These are phyloP conservation scores for Meripilus lineatus DNA, from an alignment of 1,284 basidiomycete genomes.

Conservation along the genomic window DNA sequence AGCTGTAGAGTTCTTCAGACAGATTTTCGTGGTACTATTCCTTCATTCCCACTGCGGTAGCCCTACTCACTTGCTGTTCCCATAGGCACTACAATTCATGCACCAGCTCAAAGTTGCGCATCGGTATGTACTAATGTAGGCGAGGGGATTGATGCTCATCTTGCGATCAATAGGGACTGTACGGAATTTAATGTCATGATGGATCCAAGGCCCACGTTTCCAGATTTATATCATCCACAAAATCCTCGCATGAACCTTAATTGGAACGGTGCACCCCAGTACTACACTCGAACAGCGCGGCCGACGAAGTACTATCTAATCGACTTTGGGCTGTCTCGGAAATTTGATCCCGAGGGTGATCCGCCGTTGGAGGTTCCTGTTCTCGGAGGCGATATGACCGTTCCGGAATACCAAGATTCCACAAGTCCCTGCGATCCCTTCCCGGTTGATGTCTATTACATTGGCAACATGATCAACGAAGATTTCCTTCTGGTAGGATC, in stretches of 20 bases:
- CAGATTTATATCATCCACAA: slow-evolving; percentile 24
- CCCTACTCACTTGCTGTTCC: too few species aligned
- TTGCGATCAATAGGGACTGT: slow-evolving; percentile 3
- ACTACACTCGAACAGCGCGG: slow-evolving; percentile 28
- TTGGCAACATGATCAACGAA: slow-evolving; percentile 29
- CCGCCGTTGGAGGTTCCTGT: slow-evolving; percentile 12
- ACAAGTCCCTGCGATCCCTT: slow-evolving; percentile 24
- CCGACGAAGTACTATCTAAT: too few species aligned
- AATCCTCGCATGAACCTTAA: slow-evolving; percentile 11
- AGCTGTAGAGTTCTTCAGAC: slow-evolving; percentile 15
- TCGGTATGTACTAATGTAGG: slow-evolving; percentile 8
- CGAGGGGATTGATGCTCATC: slow-evolving; percentile 14
- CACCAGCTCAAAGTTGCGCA: slow-evolving; percentile 23
- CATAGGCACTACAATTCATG: slow-evolving; percentile 32
- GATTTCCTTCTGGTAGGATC: too few species aligned
- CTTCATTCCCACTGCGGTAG: not conserved
- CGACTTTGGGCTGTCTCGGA: too few species aligned
- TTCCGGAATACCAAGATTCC: too few species aligned
- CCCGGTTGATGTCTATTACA: slow-evolving; percentile 23
- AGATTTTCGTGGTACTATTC: slow-evolving; percentile 13
- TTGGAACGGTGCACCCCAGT: slow-evolving; percentile 18
- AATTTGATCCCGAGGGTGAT: too few species aligned
- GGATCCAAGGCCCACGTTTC: slow-evolving; percentile 26
- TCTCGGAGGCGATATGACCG: slow-evolving; percentile 18
- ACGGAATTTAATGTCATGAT: slow-evolving; percentile 33